Evolutionary conservation across 1,284 basidiomycete genomes (phyloP), one percentile per base, ranked within the genome.

Genomic region (Microbotryum scabiosae): DNA sequence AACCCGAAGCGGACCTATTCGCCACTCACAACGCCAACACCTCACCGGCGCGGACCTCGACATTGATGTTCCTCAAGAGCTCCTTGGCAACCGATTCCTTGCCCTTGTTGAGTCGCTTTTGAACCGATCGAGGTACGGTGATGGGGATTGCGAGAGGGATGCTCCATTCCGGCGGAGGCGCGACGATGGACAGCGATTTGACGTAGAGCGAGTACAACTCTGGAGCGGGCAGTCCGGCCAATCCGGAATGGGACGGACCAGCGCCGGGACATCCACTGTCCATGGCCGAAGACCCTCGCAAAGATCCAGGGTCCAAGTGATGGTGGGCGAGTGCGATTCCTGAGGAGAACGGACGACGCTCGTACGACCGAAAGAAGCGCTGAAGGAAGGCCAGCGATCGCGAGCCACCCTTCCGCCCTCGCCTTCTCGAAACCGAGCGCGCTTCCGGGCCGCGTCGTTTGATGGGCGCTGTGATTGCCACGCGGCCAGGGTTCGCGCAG

Each of bases 131-230:
- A 3, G 66, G 66, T 10, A 67, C 52, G 5, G 56, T 49, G 58
- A 67, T 62, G 3, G 65, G 65, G 5, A 67, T 51, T 5, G 62
- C 63, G n/a, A 65, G 46, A 2, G 66, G 66, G 12, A 67, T 46
- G 4, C 25, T 46, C 56, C 56, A 53, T 9, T 26, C 54, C 1
- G 66, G 56, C 0, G 57, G 25, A 0, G 63, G 66, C 3, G 66
- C 63, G 7, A 51, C 20, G 20, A 65, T 61, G 4, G 59, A 55
- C 20, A 65, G 43, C 49, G 30, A 20, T 2, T 20, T 5, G 12
- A 63, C 63, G 21, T 1, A 8, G 10, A 62, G 49, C 18, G 28
- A 25, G 54, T 49, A 54, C 1, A 56, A 63, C 2, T 20, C 30
- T 1, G 51, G 57, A 8, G 54, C 56, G 1, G 51, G 47, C 10